Percentiles rank a stretch among this genome's conserved stretches.
phyloP scores from a whole-genome alignment of 495 filamentous ascomycete genomes.

The Penicillium lividum region DNA sequence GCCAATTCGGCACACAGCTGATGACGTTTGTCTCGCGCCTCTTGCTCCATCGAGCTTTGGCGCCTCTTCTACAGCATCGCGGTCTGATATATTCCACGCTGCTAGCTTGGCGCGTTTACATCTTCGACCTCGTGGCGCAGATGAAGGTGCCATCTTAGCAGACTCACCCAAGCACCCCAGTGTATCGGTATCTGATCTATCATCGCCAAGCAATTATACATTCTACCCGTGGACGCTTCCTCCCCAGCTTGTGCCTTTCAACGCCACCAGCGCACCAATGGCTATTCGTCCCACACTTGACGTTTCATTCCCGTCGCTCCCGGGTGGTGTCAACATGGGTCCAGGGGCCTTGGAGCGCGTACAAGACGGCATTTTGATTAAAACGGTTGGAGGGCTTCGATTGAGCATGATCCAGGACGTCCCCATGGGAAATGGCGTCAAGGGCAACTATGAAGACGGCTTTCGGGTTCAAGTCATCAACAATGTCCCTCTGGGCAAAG shows the following conservation, averaged over 20 bases:
- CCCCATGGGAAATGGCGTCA: conserved; percentile 30
- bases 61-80: conserved; percentile 76
- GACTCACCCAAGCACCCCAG: conserved; percentile 53
- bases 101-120: conserved; percentile 83
- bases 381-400: conserved; percentile 74
- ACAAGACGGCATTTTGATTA: conserved; percentile 75
- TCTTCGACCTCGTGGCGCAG: conserved; percentile 58
- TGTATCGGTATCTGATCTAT: conserved; percentile 57
- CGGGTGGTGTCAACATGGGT: conserved; percentile 53
- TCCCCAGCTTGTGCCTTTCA: conserved; percentile 64
- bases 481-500: conserved; percentile 77
- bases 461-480: conserved; percentile 79
- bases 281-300: conserved; percentile 64
- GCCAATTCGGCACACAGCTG: conserved; percentile 11
- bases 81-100: conserved; percentile 88
- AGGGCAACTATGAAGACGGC: conserved; percentile 36
- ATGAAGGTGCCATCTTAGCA: conserved; percentile 56
- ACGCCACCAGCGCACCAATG: conserved; percentile 71
- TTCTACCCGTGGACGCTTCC: conserved; percentile 95
- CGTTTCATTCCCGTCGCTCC: conserved; percentile 76
- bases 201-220: conserved; percentile 72
- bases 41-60: conserved; percentile 61
- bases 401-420: conserved; percentile 77
- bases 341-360: conserved; percentile 58
- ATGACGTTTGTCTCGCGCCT: conserved; percentile 57